These are phyloP conservation scores for Bauhinia variegata DNA, from an alignment of 306 rosid genomes.

Conservation along the genomic window DNA sequence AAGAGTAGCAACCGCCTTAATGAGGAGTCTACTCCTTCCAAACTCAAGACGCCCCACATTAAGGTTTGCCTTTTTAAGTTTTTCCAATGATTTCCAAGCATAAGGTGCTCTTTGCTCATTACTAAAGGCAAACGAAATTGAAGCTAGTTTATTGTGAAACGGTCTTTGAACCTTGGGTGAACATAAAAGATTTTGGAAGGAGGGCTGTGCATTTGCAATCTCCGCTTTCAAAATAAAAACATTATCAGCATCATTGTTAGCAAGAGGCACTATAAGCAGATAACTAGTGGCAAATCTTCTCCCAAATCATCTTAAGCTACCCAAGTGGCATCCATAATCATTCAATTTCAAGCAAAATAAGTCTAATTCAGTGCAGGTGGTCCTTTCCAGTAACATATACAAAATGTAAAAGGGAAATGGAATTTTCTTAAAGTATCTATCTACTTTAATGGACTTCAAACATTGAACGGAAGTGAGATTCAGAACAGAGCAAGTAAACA, in stretches of 20 bases:
- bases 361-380: background rate
- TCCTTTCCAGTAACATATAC: background rate
- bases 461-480: background rate
- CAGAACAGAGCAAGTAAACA: background rate
- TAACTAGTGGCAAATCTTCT: background rate
- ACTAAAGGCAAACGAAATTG: slow-evolving; percentile 38
- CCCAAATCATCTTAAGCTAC: no score
- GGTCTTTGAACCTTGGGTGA: slow-evolving; percentile 45
- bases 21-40: slow-evolving; percentile 40
- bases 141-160: slow-evolving; percentile 45
- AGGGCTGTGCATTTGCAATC: slow-evolving; percentile 72
- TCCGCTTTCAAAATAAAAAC: slow-evolving; percentile 49
- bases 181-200: slow-evolving; percentile 50
- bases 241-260: background rate
- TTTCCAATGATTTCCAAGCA: slow-evolving; percentile 46
- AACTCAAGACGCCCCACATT: slow-evolving; percentile 36
- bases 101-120: slow-evolving; percentile 47
- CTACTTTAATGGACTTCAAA: no score
- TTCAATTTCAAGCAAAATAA: no score
- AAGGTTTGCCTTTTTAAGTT: slow-evolving; percentile 35
- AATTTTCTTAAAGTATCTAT: background rate
- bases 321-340: no score
- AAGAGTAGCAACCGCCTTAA: slow-evolving; percentile 76
- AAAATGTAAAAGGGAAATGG: background rate
- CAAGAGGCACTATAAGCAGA: background rate